Conservation (phyloP, 2,329 filamentous ascomycete species). For the Dryadomyces quercivorus region DNA sequence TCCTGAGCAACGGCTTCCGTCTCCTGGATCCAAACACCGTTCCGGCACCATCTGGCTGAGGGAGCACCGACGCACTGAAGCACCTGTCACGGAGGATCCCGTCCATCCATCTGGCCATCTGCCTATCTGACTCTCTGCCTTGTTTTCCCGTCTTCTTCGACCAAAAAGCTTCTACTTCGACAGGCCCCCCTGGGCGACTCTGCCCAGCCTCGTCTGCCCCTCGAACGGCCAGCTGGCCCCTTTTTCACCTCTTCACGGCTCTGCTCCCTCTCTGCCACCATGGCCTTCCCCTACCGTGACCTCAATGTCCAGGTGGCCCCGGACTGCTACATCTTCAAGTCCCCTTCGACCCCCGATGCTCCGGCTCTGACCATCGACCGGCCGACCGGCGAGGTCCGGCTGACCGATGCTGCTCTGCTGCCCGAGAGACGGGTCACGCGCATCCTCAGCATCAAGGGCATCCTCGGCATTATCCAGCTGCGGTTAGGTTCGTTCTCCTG, state of each 20-base stretch:
- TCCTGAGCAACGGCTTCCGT: neutral
- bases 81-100: no score
- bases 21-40: neutral
- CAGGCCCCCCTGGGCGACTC: neutral
- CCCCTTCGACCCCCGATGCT: conserved; percentile 81
- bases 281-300: conserved; percentile 68
- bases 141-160: neutral
- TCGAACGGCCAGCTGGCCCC: no score
- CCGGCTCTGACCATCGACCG: conserved; percentile 82
- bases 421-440: conserved; percentile 58
- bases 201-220: neutral
- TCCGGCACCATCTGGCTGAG: no score
- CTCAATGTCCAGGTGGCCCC: conserved; percentile 91
- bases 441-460: conserved; percentile 89
- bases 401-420: conserved; percentile 67
- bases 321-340: conserved; percentile 92
- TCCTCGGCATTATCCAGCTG: conserved; percentile 85
- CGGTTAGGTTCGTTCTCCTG: conserved; percentile 71
- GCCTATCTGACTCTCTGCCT: neutral
- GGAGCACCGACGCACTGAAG: no score
- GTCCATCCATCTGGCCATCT: no score
- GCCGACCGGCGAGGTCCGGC: conserved; percentile 78
- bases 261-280: no score
- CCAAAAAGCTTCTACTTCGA: neutral
- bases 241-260: neutral